Conservation (phyloP, 768 basidiomycete species). For the Phylloporus sp. region DNA sequence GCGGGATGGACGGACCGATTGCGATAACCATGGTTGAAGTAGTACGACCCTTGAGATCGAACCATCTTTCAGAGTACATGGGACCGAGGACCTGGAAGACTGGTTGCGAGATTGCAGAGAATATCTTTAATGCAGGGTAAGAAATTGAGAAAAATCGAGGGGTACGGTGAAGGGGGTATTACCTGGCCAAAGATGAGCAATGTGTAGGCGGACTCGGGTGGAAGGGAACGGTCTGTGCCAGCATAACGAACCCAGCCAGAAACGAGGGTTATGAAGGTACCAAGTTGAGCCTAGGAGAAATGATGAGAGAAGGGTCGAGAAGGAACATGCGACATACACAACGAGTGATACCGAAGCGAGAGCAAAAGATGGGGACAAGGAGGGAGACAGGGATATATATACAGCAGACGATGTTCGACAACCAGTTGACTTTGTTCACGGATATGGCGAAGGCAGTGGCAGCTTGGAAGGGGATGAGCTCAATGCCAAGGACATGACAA, state of each 20-base stretch:
- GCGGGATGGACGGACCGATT: constrained; percentile 30
- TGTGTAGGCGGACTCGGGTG: constrained; percentile 51
- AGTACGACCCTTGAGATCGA: constrained; percentile 68
- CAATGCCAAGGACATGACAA: not conserved
- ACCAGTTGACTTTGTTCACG: constrained; percentile 74
- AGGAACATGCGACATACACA: constrained; percentile 46
- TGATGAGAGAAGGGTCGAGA: not conserved
- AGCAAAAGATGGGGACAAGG: constrained; percentile 53
- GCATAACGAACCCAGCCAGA: constrained; percentile 78
- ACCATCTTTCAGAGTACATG: constrained; percentile 82
- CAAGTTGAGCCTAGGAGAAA: constrained; percentile 56
- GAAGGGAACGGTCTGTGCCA: constrained; percentile 55
- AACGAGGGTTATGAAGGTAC: constrained; percentile 48
- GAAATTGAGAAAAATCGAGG: not conserved
- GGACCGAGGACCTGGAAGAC: constrained; percentile 76
- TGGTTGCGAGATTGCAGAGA: constrained; percentile 64
- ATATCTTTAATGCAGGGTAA: constrained; percentile 37
- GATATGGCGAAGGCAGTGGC: constrained; percentile 63
- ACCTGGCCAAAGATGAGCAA: constrained; percentile 74
- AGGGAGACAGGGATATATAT: constrained; percentile 63
- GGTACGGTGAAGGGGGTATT: not conserved
- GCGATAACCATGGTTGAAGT: constrained; percentile 69
- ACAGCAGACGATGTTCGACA: constrained; percentile 63
- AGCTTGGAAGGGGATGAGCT: constrained; percentile 35
- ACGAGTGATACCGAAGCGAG: constrained; percentile 56